Evolutionary conservation across 78 protist species (phyloP).

Genomic region (Speleostelium caveatum): DNA sequence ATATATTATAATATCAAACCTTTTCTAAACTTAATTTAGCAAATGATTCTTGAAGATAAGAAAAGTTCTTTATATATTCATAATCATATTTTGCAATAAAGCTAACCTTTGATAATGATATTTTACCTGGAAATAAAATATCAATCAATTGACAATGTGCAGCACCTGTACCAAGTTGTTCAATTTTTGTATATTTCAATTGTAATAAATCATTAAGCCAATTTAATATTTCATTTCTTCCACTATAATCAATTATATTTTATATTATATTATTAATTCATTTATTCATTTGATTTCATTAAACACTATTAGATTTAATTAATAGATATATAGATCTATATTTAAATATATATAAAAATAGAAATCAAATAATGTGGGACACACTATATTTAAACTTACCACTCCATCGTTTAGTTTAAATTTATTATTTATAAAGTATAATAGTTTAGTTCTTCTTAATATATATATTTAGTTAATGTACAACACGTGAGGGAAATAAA

Average conservation of each 20-base stretch:
- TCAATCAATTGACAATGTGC: constrained; percentile 89
- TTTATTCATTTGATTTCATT: too few species aligned
- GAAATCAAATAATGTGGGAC: too few species aligned
- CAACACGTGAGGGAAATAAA: too few species aligned
- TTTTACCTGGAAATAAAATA: constrained; percentile 75
- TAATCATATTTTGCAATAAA: constrained; percentile 89
- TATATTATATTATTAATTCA: too few species aligned
- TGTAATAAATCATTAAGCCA: constrained; percentile 89
- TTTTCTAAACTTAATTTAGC: constrained; percentile 80
- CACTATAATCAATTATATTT: constrained; percentile 6
- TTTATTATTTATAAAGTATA: too few species aligned
- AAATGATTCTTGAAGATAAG: constrained; percentile 88
- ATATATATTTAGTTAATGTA: too few species aligned
- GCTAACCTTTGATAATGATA: constrained; percentile 80
- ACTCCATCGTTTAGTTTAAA: too few species aligned
- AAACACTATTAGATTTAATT: too few species aligned
- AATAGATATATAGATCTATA: too few species aligned
- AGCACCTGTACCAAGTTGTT: constrained; percentile 85
- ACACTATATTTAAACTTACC: too few species aligned
- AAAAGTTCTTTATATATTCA: constrained; percentile 91
- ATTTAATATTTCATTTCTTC: constrained; percentile 83
- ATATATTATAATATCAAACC: constrained; percentile 21
- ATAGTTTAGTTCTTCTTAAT: too few species aligned
- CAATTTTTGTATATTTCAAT: constrained; percentile 86
- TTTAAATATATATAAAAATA: too few species aligned